phyloP scores from a whole-genome alignment of 2,329 filamentous ascomycete species.

The Botrytis cinerea region DNA sequence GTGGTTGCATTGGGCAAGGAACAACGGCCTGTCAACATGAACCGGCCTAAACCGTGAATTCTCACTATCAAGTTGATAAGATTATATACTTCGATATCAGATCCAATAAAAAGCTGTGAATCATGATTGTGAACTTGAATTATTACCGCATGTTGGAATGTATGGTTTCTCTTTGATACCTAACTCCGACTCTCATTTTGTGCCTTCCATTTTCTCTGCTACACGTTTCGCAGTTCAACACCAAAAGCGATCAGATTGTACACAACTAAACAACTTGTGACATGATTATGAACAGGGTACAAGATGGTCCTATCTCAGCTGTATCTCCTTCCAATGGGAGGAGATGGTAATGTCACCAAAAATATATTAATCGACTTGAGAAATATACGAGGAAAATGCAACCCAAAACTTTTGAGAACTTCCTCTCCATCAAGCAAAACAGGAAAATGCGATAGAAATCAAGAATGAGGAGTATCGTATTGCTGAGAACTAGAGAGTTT shows the following conservation, averaged over 20 bases:
- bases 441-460: not conserved
- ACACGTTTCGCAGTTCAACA: not conserved
- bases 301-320: not conserved
- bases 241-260: not conserved
- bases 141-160: not conserved
- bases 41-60: not conserved
- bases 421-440: not conserved
- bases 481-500: not conserved
- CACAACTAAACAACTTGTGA: not conserved
- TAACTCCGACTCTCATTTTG: not conserved
- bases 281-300: fast-evolving
- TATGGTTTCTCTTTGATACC: not conserved
- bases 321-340: not conserved
- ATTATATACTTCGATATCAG: not conserved
- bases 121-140: not conserved
- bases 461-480: not conserved
- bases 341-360: not conserved
- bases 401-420: not conserved
- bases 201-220: not conserved
- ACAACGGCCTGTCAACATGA: not conserved
- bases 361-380: not conserved
- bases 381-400: not conserved
- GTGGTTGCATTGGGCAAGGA: not conserved
- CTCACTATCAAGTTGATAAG: not conserved
- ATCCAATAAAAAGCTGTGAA: not conserved